Evolutionary conservation across 23 red algal genomes (phyloP).

Genomic region (Cyanidioschyzon merolae): DNA sequence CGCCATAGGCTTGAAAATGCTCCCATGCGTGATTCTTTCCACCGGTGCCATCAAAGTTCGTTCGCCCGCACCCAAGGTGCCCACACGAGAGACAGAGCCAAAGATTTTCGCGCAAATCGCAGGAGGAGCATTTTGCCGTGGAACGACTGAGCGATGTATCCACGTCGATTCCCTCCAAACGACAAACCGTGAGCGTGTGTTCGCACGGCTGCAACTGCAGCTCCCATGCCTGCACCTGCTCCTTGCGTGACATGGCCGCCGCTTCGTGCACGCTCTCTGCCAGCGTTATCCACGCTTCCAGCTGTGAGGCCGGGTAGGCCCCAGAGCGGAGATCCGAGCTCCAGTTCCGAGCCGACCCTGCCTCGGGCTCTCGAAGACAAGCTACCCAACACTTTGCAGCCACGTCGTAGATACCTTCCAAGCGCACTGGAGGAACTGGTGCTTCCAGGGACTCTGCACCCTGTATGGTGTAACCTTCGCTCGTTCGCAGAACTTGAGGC

Average conservation of each 20-base stretch:
- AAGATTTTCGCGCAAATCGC: conserved; percentile 64
- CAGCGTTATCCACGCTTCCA: background rate
- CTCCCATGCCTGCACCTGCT: conserved; percentile 8
- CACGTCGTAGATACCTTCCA: background rate
- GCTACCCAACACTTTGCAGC: background rate
- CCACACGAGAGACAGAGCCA: conserved; percentile 71
- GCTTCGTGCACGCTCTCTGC: background rate
- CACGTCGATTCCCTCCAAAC: background rate
- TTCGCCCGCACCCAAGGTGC: conserved; percentile 27
- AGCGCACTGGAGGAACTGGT: background rate
- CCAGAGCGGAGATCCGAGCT: background rate
- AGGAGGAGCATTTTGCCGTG: conserved; percentile 40
- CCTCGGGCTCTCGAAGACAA: background rate
- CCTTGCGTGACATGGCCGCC: background rate
- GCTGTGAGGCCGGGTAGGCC: background rate
- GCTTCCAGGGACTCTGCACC: background rate
- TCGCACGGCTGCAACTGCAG: conserved; percentile 13
- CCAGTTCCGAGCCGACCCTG: background rate
- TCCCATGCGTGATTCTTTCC: conserved; percentile 48
- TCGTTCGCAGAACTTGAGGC: background rate
- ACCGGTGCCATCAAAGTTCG: conserved; percentile 60
- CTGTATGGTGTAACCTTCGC: background rate
- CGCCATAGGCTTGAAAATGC: conserved; percentile 40
- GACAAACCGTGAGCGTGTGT: background rate
- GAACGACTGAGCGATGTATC: background rate